Conservation (phyloP, 202 grass and related monocot genomes). For the Zizania palustris region DNA sequence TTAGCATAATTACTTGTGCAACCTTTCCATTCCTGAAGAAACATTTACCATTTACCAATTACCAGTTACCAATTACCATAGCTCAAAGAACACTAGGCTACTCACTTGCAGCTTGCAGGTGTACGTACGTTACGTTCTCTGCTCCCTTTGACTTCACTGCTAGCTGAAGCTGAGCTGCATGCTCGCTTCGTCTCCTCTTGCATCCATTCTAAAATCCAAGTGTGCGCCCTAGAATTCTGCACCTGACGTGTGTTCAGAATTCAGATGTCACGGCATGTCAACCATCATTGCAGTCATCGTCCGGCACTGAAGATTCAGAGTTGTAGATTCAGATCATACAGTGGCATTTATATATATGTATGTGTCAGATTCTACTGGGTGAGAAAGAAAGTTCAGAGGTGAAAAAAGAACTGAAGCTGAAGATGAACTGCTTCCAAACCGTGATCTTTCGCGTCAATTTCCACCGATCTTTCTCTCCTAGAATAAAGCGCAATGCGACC, state of each 20-base stretch:
- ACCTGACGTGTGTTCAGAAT: conserved; percentile 14
- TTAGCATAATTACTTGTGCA: background rate
- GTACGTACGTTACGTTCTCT: conserved; percentile 28
- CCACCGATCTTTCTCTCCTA: too few species aligned
- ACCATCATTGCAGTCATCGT: background rate
- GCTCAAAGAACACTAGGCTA: conserved; percentile 20
- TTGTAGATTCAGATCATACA: background rate
- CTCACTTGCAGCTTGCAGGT: conserved; percentile 13
- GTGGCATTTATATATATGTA: background rate
- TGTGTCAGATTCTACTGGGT: background rate
- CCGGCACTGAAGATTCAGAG: background rate
- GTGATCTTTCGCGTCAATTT: too few species aligned
- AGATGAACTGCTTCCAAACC: too few species aligned
- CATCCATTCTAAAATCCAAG: conserved; percentile 11
- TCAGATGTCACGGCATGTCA: conserved; percentile 10
- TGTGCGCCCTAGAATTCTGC: background rate
- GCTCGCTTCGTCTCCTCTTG: background rate
- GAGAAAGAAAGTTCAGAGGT: background rate
- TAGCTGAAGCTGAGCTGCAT: background rate
- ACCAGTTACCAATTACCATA: too few species aligned
- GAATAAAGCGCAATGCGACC: too few species aligned
- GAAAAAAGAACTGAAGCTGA: too few species aligned
- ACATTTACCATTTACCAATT: too few species aligned
- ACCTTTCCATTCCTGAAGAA: conserved; percentile 2
- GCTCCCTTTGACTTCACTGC: conserved; percentile 19